Percentiles rank a stretch among this genome's conserved stretches.
Evolutionary conservation across 2,329 filamentous ascomycete species (phyloP).

Genomic region (Arthrocladium fulminans): DNA sequence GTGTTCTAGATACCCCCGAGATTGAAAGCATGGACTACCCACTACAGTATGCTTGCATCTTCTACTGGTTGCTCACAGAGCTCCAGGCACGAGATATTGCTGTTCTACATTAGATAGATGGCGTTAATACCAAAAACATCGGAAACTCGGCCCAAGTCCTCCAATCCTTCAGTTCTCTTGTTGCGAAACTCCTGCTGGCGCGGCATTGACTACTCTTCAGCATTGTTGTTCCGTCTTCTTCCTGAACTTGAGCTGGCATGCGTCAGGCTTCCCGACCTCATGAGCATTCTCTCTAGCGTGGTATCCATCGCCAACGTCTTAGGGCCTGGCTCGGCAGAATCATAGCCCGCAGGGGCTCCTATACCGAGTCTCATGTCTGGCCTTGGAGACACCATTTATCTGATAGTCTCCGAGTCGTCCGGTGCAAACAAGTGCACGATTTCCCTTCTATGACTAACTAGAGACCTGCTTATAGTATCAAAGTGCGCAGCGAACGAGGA

Average conservation of each 20-base stretch:
- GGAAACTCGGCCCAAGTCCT: neutral
- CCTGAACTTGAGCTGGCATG: too few relatives aligned
- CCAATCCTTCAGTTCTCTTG: neutral
- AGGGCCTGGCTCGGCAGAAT: too few relatives aligned
- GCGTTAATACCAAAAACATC: slow-evolving; percentile 9
- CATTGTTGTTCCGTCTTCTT: neutral
- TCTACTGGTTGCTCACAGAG: neutral
- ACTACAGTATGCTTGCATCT: slow-evolving; percentile 5
- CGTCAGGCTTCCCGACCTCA: too few relatives aligned
- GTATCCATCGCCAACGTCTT: too few relatives aligned
- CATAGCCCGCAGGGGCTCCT: too few relatives aligned
- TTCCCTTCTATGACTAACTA: neutral
- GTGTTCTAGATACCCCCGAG: slow-evolving; percentile 10
- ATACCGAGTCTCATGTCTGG: too few relatives aligned
- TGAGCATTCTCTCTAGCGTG: too few relatives aligned
- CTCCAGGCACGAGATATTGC: neutral
- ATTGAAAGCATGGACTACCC: slow-evolving; percentile 8
- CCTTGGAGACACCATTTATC: too few relatives aligned
- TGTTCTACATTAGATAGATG: slow-evolving; percentile 5
- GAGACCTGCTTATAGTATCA: too few relatives aligned
- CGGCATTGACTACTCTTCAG: neutral
- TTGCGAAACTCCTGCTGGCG: neutral
- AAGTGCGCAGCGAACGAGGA: too few relatives aligned
- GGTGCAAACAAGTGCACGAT: too few relatives aligned
- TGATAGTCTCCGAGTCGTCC: too few relatives aligned